A percentile compares a stretch with the other conserved stretches of the same genome.
phyloP scores from a whole-genome alignment of 202 grass and related monocot genomes.

The Tripidium arundinaceum region DNA sequence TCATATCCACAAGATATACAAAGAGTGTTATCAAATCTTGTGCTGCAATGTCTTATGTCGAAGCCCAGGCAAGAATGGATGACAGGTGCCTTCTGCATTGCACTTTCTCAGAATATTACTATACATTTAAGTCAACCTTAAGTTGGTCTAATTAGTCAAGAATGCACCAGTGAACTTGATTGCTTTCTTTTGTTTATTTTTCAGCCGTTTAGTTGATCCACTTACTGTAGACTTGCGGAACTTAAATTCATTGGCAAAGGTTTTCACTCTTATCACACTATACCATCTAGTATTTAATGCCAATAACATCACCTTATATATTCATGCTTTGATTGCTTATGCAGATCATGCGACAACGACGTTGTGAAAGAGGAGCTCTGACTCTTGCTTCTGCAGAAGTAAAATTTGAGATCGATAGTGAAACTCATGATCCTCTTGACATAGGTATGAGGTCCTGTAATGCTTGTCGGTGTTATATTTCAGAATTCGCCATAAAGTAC shows the following conservation, averaged over 20 bases:
- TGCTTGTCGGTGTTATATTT: conserved; percentile 19
- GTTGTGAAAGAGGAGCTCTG: conserved; percentile 83
- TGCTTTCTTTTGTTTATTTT: conserved; percentile 25
- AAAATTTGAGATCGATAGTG: conserved; percentile 97
- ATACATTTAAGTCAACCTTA: conserved; percentile 10
- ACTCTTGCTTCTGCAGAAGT: conserved; percentile 99
- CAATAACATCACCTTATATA: not conserved
- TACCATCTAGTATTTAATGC: not conserved
- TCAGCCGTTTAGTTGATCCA: conserved; percentile 93
- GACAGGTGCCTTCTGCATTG: conserved; percentile 58
- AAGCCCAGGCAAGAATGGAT: conserved; percentile 99
- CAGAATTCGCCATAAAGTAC: conserved; percentile 1
- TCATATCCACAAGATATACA: conserved; percentile 78
- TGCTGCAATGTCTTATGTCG: conserved; percentile 97
- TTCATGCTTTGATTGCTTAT: conserved; percentile 26
- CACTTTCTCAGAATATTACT: conserved; percentile 10
- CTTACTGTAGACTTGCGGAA: conserved; percentile 87
- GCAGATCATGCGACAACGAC: conserved; percentile 80
- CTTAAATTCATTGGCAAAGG: conserved; percentile 95
- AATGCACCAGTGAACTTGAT: conserved; percentile 16
- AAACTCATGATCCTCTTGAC: conserved; percentile 99
- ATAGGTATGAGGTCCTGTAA: conserved; percentile 59
- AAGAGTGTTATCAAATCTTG: conserved; percentile 96
- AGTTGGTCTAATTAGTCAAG: conserved; percentile 9
- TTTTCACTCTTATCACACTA: conserved; percentile 24